Evolutionary conservation across 192 early-diverging fungal species (phyloP).

Genomic region (Coemansia sp.): DNA sequence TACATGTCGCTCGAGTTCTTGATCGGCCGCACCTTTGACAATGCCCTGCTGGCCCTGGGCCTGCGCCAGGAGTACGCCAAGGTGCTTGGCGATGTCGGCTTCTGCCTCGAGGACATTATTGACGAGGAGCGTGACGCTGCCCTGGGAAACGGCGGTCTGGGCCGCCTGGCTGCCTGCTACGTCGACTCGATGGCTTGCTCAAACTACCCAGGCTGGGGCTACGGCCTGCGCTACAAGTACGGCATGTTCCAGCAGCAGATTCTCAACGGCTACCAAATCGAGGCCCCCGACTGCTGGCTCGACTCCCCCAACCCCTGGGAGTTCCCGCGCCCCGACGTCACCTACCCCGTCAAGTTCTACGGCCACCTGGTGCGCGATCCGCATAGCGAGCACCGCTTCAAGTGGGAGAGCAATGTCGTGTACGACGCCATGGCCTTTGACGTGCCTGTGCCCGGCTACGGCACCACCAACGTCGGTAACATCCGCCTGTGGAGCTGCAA

Average conservation of each 20-base stretch:
- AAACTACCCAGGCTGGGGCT: conserved; percentile 95
- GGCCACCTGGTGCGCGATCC: conserved; percentile 82
- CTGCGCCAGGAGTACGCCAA: conserved; percentile 76
- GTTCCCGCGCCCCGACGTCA: conserved; percentile 87
- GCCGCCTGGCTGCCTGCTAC: conserved; percentile 95
- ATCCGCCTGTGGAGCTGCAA: conserved; percentile 96
- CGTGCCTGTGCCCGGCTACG: conserved; percentile 94
- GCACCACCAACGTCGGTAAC: conserved; percentile 94
- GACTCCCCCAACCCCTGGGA: conserved; percentile 98
- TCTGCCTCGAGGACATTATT: conserved; percentile 88
- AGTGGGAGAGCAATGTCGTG: conserved; percentile 83
- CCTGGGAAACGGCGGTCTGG: conserved; percentile 96
- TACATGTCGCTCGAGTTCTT: conserved; percentile 98
- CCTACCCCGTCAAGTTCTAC: conserved; percentile 86
- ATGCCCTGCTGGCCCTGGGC: conserved; percentile 84
- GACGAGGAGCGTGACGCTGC: conserved; percentile 95
- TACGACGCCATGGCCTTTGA: conserved; percentile 95
- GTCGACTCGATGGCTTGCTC: conserved; percentile 94
- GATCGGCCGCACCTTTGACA: conserved; percentile 95
- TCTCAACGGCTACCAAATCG: conserved; percentile 92
- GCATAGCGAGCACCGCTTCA: conserved; percentile 60
- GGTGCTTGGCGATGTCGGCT: conserved; percentile 74
- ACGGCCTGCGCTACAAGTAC: conserved; percentile 96
- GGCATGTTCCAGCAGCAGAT: conserved; percentile 99
- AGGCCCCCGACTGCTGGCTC: conserved; percentile 96